Conservation (phyloP, 2,329 filamentous ascomycete species). For the Lachnellula occidentalis region DNA sequence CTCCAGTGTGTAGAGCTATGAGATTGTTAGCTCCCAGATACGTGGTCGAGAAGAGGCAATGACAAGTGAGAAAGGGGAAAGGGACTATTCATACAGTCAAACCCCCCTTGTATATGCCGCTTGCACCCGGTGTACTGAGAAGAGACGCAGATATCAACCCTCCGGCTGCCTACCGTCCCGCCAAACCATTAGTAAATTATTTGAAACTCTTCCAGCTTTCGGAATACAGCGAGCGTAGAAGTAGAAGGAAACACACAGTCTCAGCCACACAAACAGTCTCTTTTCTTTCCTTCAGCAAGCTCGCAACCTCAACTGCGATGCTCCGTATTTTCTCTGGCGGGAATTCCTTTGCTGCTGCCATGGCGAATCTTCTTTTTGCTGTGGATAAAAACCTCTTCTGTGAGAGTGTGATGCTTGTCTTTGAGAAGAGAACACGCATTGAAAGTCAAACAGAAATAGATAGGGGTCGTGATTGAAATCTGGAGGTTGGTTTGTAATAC, state of each 20-base stretch:
- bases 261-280: conserved; percentile 58
- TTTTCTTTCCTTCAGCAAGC: conserved; percentile 47
- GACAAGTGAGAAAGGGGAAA: not conserved
- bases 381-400: not conserved
- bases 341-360: conserved; percentile 18
- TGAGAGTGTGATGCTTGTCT: not conserved
- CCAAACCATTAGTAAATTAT: not conserved
- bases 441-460: not conserved
- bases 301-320: conserved; percentile 40
- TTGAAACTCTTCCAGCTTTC: not conserved
- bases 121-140: conserved; percentile 53
- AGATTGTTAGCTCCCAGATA: not conserved
- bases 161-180: conserved; percentile 47
- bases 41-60: no score
- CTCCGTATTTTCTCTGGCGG: conserved; percentile 25
- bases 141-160: conserved; percentile 56
- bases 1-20: conserved; percentile 29
- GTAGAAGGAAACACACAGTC: conserved; percentile 38
- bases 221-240: not conserved
- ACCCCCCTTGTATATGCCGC: conserved; percentile 54
- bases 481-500: conserved; percentile 4
- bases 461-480: not conserved
- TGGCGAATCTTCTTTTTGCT: conserved; percentile 1
- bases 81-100: conserved; percentile 38
- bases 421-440: not conserved